Conservation (phyloP, 768 basidiomycete genomes). For the Gymnopilus junonius region DNA sequence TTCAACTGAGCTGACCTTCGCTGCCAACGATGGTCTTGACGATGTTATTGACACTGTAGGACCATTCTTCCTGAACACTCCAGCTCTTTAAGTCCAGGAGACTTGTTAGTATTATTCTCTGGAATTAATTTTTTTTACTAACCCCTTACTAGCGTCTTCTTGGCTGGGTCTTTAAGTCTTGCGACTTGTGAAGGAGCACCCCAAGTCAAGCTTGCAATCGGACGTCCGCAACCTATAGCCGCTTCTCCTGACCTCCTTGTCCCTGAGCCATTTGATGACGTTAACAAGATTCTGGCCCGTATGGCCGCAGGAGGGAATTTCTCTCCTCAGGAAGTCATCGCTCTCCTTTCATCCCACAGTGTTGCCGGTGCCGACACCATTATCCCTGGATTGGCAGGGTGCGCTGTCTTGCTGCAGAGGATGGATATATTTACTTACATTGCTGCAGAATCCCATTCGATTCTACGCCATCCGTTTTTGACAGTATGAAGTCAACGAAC, state of each 20-base stretch:
- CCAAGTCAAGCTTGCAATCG: constrained; percentile 41
- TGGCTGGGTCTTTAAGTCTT: constrained; percentile 46
- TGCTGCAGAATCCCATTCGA: constrained; percentile 34
- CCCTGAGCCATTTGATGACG: constrained; percentile 24
- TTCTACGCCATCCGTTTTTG: constrained; percentile 45
- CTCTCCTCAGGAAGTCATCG: constrained; percentile 36
- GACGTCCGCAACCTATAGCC: constrained; percentile 36
- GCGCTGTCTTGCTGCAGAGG: background rate
- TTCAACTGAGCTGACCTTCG: constrained; percentile 12
- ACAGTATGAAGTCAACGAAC: constrained; percentile 21
- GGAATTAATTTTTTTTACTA: background rate
- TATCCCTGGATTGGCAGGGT: constrained; percentile 26
- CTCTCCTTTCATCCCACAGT: constrained; percentile 33
- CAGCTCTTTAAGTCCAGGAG: constrained; percentile 2
- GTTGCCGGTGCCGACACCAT: constrained; percentile 33
- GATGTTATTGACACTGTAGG: constrained; percentile 9
- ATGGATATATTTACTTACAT: background rate
- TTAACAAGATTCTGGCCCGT: constrained; percentile 32
- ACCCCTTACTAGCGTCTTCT: background rate
- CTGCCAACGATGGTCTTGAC: constrained; percentile 12
- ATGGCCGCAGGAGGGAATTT: constrained; percentile 39
- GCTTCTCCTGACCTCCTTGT: constrained; percentile 28
- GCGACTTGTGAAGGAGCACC: constrained; percentile 48
- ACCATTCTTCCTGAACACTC: constrained; percentile 11
- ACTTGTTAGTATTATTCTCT: constrained; percentile 3